Evolutionary conservation across 139 green algal species (phyloP).

Genomic region (Raphidocelis subcapitata): DNA sequence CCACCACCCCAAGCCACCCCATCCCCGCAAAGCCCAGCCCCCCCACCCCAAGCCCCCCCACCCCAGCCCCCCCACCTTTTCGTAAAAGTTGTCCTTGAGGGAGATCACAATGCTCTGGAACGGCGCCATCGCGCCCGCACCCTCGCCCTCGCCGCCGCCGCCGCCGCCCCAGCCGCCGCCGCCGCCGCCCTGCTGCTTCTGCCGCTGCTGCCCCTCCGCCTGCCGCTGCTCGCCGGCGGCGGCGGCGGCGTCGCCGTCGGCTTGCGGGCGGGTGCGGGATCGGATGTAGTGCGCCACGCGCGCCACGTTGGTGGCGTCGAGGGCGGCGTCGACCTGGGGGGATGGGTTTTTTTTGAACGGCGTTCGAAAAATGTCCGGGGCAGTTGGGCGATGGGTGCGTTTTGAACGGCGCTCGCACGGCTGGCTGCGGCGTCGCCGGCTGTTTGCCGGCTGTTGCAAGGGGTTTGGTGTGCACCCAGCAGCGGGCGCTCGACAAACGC

Average conservation of each 20-base stretch:
- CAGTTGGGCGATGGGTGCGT: too few relatives aligned
- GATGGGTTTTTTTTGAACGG: too few relatives aligned
- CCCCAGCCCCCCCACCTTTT: constrained; percentile 58
- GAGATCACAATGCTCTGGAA: constrained; percentile 70
- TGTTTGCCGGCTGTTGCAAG: too few relatives aligned
- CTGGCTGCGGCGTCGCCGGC: too few relatives aligned
- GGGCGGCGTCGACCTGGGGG: constrained; percentile 86
- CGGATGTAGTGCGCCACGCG: constrained; percentile 92
- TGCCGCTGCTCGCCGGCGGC: background rate
- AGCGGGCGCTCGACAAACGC: too few relatives aligned
- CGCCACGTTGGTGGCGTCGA: constrained; percentile 95
- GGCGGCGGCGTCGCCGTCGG: background rate
- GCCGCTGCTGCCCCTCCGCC: background rate
- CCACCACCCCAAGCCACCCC: too few relatives aligned
- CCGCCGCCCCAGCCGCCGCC: background rate
- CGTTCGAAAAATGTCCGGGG: too few relatives aligned
- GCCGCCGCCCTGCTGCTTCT: background rate
- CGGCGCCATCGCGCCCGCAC: too few relatives aligned
- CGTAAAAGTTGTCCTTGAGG: constrained; percentile 92
- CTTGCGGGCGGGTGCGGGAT: constrained; percentile 51
- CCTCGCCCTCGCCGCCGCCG: background rate
- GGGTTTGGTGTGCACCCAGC: too few relatives aligned
- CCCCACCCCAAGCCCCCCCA: background rate
- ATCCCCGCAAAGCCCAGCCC: too few relatives aligned
- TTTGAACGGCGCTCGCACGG: too few relatives aligned